Base-by-base conservation (phyloP, 805 yeast genomes). In the Wickerhamomyces xylosicus region DNA sequence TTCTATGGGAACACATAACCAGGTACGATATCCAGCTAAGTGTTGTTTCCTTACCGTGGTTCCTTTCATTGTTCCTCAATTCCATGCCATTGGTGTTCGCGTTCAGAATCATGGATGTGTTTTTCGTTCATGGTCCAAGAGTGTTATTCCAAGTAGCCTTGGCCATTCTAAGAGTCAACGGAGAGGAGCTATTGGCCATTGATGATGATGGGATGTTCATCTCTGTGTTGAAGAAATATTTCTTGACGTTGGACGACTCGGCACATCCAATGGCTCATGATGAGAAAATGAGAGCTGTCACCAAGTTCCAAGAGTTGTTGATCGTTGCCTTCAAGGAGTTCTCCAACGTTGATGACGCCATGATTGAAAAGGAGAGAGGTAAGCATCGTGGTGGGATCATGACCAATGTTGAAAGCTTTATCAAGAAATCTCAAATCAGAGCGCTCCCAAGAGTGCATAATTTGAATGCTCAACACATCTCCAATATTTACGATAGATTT, bases 71-170 rank as follows among this genome's bases (percentile, higher is more conserved):
- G 31, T 92, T 85, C 58, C 72, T 90, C 47, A 89, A 84, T 48
- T 79, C 95, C 0, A 87, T 92, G 95, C 98, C 98, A 0, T 63
- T 92, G 47, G 87, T 87, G 5, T 90, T 77, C 62, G 96, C 98
- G 2, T 85, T 87, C 52, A 68, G 97, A 57, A 83, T 92, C 35
- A 71, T 90, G 52, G 99, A 92, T 58, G 81, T 87, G 18, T 80
- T 92, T 54, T 83, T 92, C 57, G 67, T 85, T 41, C 87, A 87
- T 57, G 99, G 99, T 1, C 79, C 95, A 2, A 79, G 78, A 47
- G 81, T 92, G 0, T 63, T 92, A 19, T 94, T 92, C 56, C 97
- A 92, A 60, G 89, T 92, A 7, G 95, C 95, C 0, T 64, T 92
- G 42, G 98, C 97, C 1, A 74, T 92, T n/a, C 61, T 92, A 36